Percentiles rank a stretch among this genome's conserved stretches.
Evolutionary conservation across 305 asterid species (phyloP).

Genomic region (Coffea humblotiana): DNA sequence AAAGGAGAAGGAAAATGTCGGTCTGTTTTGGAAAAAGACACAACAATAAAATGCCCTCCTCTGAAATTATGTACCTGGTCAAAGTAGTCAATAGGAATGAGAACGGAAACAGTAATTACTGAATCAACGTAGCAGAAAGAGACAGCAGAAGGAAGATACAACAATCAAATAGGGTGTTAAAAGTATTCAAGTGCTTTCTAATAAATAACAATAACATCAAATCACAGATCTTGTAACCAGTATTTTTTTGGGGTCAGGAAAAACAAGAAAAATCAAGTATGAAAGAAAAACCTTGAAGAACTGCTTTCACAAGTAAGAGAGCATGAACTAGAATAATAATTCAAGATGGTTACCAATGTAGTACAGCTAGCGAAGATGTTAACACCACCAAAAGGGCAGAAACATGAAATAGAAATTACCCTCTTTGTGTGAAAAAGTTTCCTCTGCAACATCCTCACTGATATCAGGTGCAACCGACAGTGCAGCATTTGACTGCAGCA

Average conservation of each 20-base stretch:
- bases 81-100: neutral
- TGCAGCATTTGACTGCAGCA: conserved; percentile 37
- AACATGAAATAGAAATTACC: neutral
- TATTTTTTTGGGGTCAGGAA: neutral
- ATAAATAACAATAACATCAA: neutral
- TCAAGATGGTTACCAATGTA: neutral
- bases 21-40: neutral
- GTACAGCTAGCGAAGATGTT: neutral
- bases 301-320: neutral
- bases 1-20: neutral
- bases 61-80: neutral
- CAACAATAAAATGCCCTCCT: neutral
- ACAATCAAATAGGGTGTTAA: neutral
- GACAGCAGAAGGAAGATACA: conserved; percentile 1
- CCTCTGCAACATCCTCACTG: conserved; percentile 44
- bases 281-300: neutral
- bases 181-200: neutral
- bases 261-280: neutral
- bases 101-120: neutral
- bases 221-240: neutral
- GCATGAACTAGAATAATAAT: neutral
- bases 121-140: neutral
- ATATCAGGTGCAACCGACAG: conserved; percentile 30
- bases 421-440: conserved; percentile 33
- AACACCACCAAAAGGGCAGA: neutral